Evolutionary conservation across 2,329 filamentous ascomycete species (phyloP), one percentile per base, ranked within the genome.

Genomic region (Chaetomiaceae sp.): DNA sequence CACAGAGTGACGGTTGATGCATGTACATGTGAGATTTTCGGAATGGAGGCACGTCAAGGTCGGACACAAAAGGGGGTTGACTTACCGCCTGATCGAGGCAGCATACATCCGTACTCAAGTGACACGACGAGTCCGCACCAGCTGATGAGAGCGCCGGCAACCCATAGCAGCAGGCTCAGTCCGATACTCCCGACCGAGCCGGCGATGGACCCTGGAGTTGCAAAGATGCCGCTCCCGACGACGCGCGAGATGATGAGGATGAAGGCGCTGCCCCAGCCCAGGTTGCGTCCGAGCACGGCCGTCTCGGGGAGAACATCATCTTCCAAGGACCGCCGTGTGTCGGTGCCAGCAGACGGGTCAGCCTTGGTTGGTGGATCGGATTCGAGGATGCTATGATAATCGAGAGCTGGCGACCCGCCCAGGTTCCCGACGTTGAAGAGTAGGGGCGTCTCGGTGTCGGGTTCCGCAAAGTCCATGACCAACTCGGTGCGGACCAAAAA

Each of bases 201-300:
- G 3, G 86, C 73, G 44, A 89, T 86, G 4, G 82, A 75, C 0
- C 81, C 84, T 0, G 83, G 85, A 0, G 83, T 87, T 0, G 85
- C 83, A 60, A 88, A 89, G 56, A 89, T 86, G 21, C 84, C 85
- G 59, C 77, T 83, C 12, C 84, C 84, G 25, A 87, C 82, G 5
- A 87, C 82, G 12, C 83, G 75, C 1, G 81, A 85, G 21, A 87
- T 82, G 7, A 85, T 80, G 17, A 87, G 72, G 48, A 87, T 82
- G 62, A 83, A 86, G 1, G 81, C 79, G 58, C 78, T 82, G 21
- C 73, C 71, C 81, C 82, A 85, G 50, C 70, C 77, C 44, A 87
- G 74, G 14, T 73, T 82, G 17, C 83, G 73, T 1, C 81, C 82
- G 19, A 76, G 67, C 0, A 73, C 72, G 0, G 79, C 78, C 1